A percentile compares a stretch with the other conserved stretches of the same genome.
Evolutionary conservation across 495 filamentous ascomycete genomes (phyloP).

Genomic region (Staphylotrichum tortipilum): DNA sequence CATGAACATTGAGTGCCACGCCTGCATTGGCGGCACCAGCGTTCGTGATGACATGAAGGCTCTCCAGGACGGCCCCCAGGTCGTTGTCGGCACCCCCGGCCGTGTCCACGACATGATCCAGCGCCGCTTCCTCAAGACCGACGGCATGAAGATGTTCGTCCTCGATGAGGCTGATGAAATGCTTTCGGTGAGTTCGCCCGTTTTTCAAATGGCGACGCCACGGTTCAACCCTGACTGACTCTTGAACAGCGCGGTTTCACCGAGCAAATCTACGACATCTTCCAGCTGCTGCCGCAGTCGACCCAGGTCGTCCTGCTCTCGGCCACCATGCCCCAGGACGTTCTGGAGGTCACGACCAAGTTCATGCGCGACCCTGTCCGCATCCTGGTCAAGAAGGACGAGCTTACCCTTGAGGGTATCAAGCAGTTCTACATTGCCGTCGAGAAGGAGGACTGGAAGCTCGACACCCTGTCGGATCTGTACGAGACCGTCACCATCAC

Average conservation of each 20-base stretch:
- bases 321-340: slow-evolving; percentile 94
- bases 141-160: slow-evolving; percentile 97
- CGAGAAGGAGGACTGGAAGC: slow-evolving; percentile 99
- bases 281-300: slow-evolving; percentile 87
- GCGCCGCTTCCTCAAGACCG: slow-evolving; percentile 84
- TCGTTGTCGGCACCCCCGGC: slow-evolving; percentile 92
- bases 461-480: slow-evolving; percentile 98
- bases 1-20: slow-evolving; percentile 99
- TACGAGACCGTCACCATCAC: slow-evolving; percentile 99
- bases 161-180: slow-evolving; percentile 94
- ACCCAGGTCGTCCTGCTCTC: slow-evolving; percentile 98
- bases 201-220: background rate
- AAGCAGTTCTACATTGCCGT: slow-evolving; percentile 99
- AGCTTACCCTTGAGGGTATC: slow-evolving; percentile 93
- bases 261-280: slow-evolving; percentile 99
- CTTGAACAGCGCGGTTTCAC: slow-evolving; percentile 75
- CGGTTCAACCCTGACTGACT: slow-evolving; percentile 6
- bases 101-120: slow-evolving; percentile 99
- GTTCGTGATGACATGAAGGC: slow-evolving; percentile 96
- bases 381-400: slow-evolving; percentile 98
- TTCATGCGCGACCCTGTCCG: slow-evolving; percentile 99
- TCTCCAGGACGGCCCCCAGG: slow-evolving; percentile 92
- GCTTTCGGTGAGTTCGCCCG: slow-evolving; percentile 72
- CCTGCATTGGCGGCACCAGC: slow-evolving; percentile 96
- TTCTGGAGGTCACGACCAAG: slow-evolving; percentile 98